Evolutionary conservation across 148 eudicot genomes (phyloP), one percentile per base, ranked within the genome.

Genomic region (Fagopyrum tataricum): DNA sequence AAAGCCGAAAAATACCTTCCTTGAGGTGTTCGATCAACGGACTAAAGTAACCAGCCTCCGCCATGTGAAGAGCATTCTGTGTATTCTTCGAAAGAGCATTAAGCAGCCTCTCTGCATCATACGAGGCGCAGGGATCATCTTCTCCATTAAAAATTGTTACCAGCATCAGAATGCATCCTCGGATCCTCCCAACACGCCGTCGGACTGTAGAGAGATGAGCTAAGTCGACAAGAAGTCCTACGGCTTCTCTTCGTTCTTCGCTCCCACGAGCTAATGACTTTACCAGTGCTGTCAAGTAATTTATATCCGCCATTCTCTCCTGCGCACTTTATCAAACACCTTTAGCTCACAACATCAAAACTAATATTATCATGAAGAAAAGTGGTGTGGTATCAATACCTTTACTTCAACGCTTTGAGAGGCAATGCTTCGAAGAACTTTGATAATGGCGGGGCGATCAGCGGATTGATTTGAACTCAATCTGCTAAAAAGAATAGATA

Each of bases 31-130:
- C 86, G 26, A 90, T 80, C 37, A 95, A 72, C 71, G 98, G 98
- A 78, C 75, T 87, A 80, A 91, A 91, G 70, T 91, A 91, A 72
- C 90, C 97, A 46, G 98, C 89, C 84, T 95, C 97, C 15, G 98
- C 96, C 96, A 95, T 95, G 71, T 88, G 91, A 80, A 95, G 97
- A 76, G 91, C 98, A 86, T 91, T 89, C 66, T 95, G 98, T 48
- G 96, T 83, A 75, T 88, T 90, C 74, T 79, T 74, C 20, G 97
- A 88, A 74, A 95, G 83, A 71, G 83, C 76, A 81, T 46, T 76
- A 46, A 95, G 74, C 78, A 95, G 69, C 75, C 74, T 86, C 42
- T 73, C 85, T 7, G 98, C 97, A 87, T 86, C 88, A 77, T 71
- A 53, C 0, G 93, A 81, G 75, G 93, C 89, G 20, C 77, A 72